phyloP scores from a whole-genome alignment of 306 rosid species.

The Sphenostylis stenocarpa region DNA sequence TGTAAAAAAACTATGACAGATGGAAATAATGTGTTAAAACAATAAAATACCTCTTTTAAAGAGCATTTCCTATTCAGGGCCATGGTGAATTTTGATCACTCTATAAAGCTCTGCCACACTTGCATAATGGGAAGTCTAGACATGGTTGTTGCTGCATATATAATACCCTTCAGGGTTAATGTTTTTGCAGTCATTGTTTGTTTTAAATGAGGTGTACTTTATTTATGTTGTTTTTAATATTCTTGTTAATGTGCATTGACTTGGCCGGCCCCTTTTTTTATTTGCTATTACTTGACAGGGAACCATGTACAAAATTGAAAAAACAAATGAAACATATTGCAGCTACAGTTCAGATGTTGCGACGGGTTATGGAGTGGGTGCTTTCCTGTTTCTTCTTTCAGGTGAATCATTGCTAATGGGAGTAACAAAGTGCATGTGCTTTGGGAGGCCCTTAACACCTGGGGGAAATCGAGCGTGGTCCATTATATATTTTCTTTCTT shows the following conservation, averaged over 20 bases:
- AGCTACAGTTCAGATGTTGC: slow-evolving; percentile 91
- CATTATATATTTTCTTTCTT: slow-evolving; percentile 75
- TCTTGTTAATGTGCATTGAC: slow-evolving; percentile 9
- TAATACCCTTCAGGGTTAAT: background rate
- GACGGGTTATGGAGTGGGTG: slow-evolving; percentile 86
- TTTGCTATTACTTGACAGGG: slow-evolving; percentile 55
- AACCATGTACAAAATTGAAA: slow-evolving; percentile 31
- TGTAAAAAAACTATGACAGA: background rate
- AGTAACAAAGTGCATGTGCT: slow-evolving; percentile 91
- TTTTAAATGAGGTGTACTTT: background rate
- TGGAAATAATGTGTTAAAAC: background rate
- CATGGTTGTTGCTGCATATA: background rate
- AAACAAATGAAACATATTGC: slow-evolving; percentile 67
- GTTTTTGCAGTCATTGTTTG: background rate
- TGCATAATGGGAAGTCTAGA: background rate
- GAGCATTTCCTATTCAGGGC: background rate
- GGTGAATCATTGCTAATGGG: slow-evolving; percentile 81
- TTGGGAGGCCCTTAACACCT: slow-evolving; percentile 82
- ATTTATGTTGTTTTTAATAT: background rate
- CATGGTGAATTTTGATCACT: background rate
- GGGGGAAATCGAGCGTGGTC: slow-evolving; percentile 92
- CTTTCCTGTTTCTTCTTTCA: slow-evolving; percentile 87
- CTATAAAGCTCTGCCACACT: background rate
- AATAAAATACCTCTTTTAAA: background rate
- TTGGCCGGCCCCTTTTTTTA: background rate